Evolutionary conservation across 1,284 basidiomycete genomes (phyloP).

Genomic region (Apiotrichum laibachii): DNA sequence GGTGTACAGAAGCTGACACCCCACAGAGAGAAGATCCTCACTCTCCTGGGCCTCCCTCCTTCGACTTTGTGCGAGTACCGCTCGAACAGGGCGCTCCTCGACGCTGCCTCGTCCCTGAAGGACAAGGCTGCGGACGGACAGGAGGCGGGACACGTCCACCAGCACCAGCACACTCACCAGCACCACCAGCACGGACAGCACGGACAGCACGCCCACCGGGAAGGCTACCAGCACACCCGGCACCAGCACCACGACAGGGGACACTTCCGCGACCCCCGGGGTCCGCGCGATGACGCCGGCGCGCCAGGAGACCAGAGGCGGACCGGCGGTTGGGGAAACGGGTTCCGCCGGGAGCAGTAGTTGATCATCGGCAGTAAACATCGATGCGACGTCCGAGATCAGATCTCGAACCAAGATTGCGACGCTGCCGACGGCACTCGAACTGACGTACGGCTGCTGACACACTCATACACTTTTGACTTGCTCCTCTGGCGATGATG

Average conservation of each 20-base stretch:
- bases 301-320: slow-evolving; percentile 8
- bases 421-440: neutral
- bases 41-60: slow-evolving; percentile 43
- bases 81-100: slow-evolving; percentile 48
- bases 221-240: neutral
- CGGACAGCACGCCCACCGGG: neutral
- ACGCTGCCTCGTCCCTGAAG: slow-evolving; percentile 32
- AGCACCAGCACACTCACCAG: slow-evolving; percentile 8
- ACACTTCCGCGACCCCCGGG: slow-evolving; percentile 17
- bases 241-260: slow-evolving; percentile 13
- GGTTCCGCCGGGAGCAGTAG: slow-evolving; percentile 24
- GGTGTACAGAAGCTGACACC: slow-evolving; percentile 7
- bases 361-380: no score
- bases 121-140: slow-evolving; percentile 14
- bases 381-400: neutral
- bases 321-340: slow-evolving; percentile 19
- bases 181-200: slow-evolving; percentile 8
- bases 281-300: slow-evolving; percentile 17
- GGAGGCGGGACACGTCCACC: neutral
- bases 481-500: no score
- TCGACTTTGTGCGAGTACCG: slow-evolving; percentile 50
- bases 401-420: neutral
- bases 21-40: slow-evolving; percentile 47
- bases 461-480: no score
- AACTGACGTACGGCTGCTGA: no score